These are phyloP conservation scores for Metschnikowia henanensis DNA, from an alignment of 805 yeast genomes.

Conservation along the genomic window DNA sequence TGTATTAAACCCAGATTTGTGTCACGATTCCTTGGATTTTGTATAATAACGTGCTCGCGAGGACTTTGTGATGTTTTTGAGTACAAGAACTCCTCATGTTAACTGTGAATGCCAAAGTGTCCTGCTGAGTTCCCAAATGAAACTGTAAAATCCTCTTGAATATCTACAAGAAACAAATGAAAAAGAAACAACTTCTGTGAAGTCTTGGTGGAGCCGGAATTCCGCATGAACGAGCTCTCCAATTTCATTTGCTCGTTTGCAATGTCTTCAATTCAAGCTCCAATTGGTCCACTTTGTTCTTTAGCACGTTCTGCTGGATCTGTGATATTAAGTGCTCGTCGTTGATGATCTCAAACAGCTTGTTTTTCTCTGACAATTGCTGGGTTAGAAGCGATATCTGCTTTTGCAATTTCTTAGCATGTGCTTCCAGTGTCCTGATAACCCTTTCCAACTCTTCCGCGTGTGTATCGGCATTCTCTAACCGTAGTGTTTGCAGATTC, in stretches of 20 bases:
- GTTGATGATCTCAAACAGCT: slow-evolving; percentile 57
- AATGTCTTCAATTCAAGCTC: slow-evolving; percentile 16
- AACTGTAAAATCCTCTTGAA: too few relatives aligned
- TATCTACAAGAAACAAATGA: too few relatives aligned
- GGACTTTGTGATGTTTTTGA: too few relatives aligned
- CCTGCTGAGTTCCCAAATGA: too few relatives aligned
- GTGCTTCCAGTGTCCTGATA: slow-evolving; percentile 11
- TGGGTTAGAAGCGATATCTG: slow-evolving; percentile 25
- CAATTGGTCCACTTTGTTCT: slow-evolving; percentile 37
- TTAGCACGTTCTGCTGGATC: slow-evolving; percentile 55
- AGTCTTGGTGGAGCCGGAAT: too few relatives aligned
- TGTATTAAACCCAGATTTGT: too few relatives aligned
- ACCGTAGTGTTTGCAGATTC: slow-evolving; percentile 26
- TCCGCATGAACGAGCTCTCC: too few relatives aligned
- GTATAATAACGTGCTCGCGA: too few relatives aligned
- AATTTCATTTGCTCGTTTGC: background rate
- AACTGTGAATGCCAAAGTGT: too few relatives aligned
- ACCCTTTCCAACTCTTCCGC: slow-evolving; percentile 18
- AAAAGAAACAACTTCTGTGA: too few relatives aligned
- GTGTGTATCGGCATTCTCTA: slow-evolving; percentile 24
- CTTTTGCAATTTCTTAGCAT: slow-evolving; percentile 6
- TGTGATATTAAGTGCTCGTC: slow-evolving; percentile 64
- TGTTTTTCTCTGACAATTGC: slow-evolving; percentile 48
- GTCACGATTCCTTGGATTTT: too few relatives aligned
- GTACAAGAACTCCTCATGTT: too few relatives aligned